These are phyloP conservation scores for Nephelium lappaceum DNA, from an alignment of 345 rosid genomes.

Conservation along the genomic window DNA sequence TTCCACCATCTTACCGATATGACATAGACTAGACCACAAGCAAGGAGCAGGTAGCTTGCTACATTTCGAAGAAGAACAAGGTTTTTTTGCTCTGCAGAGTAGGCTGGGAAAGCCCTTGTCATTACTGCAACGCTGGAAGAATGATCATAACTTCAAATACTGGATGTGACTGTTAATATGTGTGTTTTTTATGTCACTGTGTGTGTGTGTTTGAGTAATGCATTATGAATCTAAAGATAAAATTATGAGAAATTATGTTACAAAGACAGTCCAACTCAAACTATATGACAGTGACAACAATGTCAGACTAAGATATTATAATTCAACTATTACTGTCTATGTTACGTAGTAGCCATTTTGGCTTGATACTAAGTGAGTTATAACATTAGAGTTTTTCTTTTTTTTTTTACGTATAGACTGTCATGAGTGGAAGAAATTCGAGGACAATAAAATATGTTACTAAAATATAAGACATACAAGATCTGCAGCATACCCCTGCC, in stretches of 20 bases:
- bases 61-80: conserved; percentile 77
- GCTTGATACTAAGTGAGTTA: background rate
- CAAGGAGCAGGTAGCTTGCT: conserved; percentile 87
- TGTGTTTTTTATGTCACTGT: background rate
- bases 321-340: background rate
- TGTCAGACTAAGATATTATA: background rate
- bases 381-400: too few species aligned
- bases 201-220: conserved; percentile 4
- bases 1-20: conserved; percentile 54
- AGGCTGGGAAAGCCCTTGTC: conserved; percentile 94
- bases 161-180: background rate
- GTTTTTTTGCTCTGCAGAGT: conserved; percentile 41
- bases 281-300: background rate
- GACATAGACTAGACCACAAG: conserved; percentile 80
- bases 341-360: background rate
- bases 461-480: conserved; percentile 62
- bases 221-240: background rate
- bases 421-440: background rate
- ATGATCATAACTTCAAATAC: conserved; percentile 14
- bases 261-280: background rate
- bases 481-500: conserved; percentile 99
- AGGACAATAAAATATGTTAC: conserved; percentile 5
- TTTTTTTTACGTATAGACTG: background rate
- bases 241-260: background rate
- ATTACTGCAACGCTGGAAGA: conserved; percentile 82